A percentile compares a stretch with the other conserved stretches of the same genome.
phyloP scores from a whole-genome alignment of 2,329 filamentous ascomycete species.

The Microcyclosporella mali region DNA sequence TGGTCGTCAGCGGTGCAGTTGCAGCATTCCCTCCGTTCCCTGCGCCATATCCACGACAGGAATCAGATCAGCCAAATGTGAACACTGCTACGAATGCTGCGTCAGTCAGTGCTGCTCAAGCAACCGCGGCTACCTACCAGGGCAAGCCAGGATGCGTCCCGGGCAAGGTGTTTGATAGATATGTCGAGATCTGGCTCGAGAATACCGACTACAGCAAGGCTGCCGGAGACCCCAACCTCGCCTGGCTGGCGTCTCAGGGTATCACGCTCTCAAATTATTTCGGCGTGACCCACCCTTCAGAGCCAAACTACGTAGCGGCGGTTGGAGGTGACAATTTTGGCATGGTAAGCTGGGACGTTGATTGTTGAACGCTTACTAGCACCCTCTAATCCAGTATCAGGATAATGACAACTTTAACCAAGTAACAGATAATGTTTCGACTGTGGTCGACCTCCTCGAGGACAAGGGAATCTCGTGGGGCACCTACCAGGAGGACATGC shows the following conservation, averaged over 20 bases:
- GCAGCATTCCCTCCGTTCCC: conserved; percentile 19
- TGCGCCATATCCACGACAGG: conserved; percentile 4
- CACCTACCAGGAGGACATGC: conserved; percentile 72
- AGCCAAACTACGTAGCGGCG: conserved; percentile 69
- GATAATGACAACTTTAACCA: conserved; percentile 59
- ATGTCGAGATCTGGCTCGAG: conserved; percentile 70
- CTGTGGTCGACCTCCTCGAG: conserved; percentile 39
- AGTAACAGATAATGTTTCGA: conserved; percentile 36
- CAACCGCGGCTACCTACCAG: conserved; percentile 55
- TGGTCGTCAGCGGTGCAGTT: conserved; percentile 27
- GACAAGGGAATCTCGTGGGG: conserved; percentile 42
- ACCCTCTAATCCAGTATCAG: too few relatives aligned
- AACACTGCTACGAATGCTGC: conserved; percentile 47
- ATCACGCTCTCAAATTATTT: conserved; percentile 52
- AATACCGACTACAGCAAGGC: conserved; percentile 66
- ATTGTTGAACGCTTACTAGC: too few relatives aligned
- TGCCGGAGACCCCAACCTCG: conserved; percentile 55
- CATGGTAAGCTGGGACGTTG: too few relatives aligned
- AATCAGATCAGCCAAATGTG: conserved; percentile 18
- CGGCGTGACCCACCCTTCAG: conserved; percentile 47
- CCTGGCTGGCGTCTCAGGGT: conserved; percentile 54
- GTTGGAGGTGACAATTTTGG: conserved; percentile 64
- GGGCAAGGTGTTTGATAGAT: conserved; percentile 66
- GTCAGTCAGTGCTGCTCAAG: conserved; percentile 51
- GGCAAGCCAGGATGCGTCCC: conserved; percentile 56